These are phyloP conservation scores for Vanilla planifolia DNA, from an alignment of 106 monocot species.

Conservation along the genomic window DNA sequence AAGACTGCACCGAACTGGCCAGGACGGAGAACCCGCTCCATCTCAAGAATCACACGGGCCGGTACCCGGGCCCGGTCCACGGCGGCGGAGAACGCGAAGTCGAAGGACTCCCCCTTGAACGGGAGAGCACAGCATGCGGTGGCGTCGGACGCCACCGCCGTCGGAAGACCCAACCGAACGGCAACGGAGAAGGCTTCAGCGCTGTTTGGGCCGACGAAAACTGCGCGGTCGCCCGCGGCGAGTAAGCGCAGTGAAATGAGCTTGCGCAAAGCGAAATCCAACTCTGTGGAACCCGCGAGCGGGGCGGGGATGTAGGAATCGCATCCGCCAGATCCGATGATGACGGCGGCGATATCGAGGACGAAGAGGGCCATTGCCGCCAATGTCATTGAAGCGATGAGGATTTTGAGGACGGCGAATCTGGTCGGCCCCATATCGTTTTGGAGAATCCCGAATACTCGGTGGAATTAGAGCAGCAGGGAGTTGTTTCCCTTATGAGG, in stretches of 20 bases:
- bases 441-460: too few species aligned
- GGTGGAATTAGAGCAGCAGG: not conserved
- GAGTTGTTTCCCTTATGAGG: not conserved
- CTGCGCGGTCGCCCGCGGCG: constrained; percentile 7
- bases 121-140: constrained; percentile 25
- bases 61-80: constrained; percentile 32
- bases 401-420: constrained; percentile 12
- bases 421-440: constrained; percentile 7
- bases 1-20: constrained; percentile 28
- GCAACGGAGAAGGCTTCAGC: constrained; percentile 4
- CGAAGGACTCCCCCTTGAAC: constrained; percentile 21
- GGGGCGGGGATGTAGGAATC: constrained; percentile 5
- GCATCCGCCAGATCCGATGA: constrained; percentile 8
- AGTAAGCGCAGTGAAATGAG: constrained; percentile 17
- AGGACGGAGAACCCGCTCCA: constrained; percentile 34
- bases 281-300: constrained; percentile 5
- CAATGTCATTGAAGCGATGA: constrained; percentile 7
- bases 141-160: constrained; percentile 6
- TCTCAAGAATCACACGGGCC: constrained; percentile 31
- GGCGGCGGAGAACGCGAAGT: constrained; percentile 23
- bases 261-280: constrained; percentile 21
- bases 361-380: constrained; percentile 8
- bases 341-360: not conserved
- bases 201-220: constrained; percentile 22
- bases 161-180: not conserved